Conservation (phyloP, 345 rosid species). For the Lumnitzera littorea region DNA sequence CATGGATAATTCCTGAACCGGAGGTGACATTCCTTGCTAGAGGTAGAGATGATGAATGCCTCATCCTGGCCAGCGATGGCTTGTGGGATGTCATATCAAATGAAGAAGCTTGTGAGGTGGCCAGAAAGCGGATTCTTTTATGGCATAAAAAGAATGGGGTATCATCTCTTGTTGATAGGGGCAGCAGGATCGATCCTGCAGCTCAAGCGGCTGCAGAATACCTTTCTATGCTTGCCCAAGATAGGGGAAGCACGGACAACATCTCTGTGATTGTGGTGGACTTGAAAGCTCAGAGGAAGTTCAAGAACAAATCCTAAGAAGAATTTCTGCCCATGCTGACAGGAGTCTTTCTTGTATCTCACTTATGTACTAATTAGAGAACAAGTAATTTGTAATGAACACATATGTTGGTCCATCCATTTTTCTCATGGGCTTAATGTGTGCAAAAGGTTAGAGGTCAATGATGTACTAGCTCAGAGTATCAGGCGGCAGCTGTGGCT, state of each 20-base stretch:
- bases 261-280: slow-evolving; percentile 80
- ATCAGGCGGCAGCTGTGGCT: too few relatives aligned
- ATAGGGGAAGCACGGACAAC: slow-evolving; percentile 85
- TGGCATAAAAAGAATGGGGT: slow-evolving; percentile 77
- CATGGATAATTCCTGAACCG: slow-evolving; percentile 72
- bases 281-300: slow-evolving; percentile 82
- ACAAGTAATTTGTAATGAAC: slow-evolving; percentile 26
- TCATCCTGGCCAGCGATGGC: slow-evolving; percentile 67
- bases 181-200: slow-evolving; percentile 61
- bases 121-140: slow-evolving; percentile 53
- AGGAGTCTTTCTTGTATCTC: slow-evolving; percentile 11
- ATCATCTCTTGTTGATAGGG: slow-evolving; percentile 42
- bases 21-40: slow-evolving; percentile 58
- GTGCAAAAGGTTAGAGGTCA: slow-evolving; percentile 34
- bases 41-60: slow-evolving; percentile 62
- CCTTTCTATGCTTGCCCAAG: slow-evolving; percentile 64
- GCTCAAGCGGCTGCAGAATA: slow-evolving; percentile 77
- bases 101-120: slow-evolving; percentile 65
- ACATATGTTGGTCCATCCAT: slow-evolving; percentile 64
- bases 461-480: background rate
- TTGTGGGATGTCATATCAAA: slow-evolving; percentile 73
- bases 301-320: slow-evolving; percentile 52
- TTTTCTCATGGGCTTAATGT: slow-evolving; percentile 68
- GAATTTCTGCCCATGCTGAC: slow-evolving; percentile 9
- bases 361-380: slow-evolving; percentile 20